These are phyloP conservation scores for Xylaria grammica DNA, from an alignment of 495 filamentous ascomycete genomes.

Conservation along the genomic window DNA sequence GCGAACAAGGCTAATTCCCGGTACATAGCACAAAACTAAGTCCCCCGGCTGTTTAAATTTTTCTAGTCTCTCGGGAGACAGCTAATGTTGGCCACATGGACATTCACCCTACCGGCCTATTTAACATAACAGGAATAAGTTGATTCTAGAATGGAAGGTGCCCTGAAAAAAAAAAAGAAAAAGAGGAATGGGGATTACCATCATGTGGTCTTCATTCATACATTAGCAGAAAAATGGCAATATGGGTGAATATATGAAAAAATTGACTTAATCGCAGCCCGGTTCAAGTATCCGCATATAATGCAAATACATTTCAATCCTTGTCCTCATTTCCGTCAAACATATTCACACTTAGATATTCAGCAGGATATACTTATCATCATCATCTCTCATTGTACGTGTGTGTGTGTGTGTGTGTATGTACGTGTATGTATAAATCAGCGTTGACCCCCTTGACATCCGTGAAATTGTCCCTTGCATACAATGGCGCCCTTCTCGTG, in stretches of 20 bases:
- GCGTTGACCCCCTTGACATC: background rate
- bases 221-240: no score
- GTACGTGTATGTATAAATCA: background rate
- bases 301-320: background rate
- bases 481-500: background rate
- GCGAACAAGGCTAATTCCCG: background rate
- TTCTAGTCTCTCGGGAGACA: background rate
- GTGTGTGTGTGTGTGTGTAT: background rate
- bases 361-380: background rate
- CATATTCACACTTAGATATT: background rate
- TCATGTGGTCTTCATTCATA: no score
- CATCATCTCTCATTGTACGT: constrained; percentile 2
- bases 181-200: no score
- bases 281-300: background rate
- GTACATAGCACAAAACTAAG: background rate
- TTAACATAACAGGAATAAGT: background rate
- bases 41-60: background rate
- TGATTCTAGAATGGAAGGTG: no score
- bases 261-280: no score
- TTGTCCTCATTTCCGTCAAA: background rate
- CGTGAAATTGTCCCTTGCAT: background rate
- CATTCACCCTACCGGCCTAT: no score
- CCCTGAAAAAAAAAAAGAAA: no score
- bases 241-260: no score
- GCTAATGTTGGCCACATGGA: background rate